Evolutionary conservation across 768 basidiomycete species (phyloP), one percentile per base, ranked within the genome.

Genomic region (Lactifluus echinatus): DNA sequence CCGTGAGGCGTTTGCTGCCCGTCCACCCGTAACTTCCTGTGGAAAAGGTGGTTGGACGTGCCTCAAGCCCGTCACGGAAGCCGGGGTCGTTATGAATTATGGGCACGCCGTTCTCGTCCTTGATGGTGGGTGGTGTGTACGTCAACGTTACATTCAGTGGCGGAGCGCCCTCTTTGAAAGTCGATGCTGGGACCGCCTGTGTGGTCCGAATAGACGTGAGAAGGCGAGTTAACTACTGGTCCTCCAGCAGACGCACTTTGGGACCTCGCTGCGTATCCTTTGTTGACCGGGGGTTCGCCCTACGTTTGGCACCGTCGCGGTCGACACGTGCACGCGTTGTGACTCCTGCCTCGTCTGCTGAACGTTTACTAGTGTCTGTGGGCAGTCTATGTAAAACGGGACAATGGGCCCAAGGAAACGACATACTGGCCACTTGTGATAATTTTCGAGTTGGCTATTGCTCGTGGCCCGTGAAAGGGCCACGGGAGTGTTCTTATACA

Each of bases 11-110:
- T 68, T 83, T 85, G 68, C 70, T 79, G 2, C 84, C 89, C 68
- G 89, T 91, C 89, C 89, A 92, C 17, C 90, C 89, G 67, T 85
- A 89, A 66, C 85, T 87, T 11, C 89, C 87, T 0, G 87, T 89
- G 14, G 73, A 65, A 69, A 92, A 89, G 37, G 78, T 73, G 56
- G 70, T 77, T 1, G 89, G 80, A 3, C 76, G 62, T 7, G 89
- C 74, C 0, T 78, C 77, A 21, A 83, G 67, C 40, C 71, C 75
- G 15, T 79, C 80, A 60, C 89, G 73, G 66, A 79, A 75, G 10
- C 85, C 87, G 26, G 80, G 74, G 68, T 89, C 88, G 3, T 67
- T 69, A 3, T 71, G 64, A 6, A 72, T 69, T 4, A 65, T 67
- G 23, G 71, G 66, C 29, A 69, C 64, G 33, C 67, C 69, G 15